Conservation (phyloP, 257 asterid species). For the Gentiana straminea region DNA sequence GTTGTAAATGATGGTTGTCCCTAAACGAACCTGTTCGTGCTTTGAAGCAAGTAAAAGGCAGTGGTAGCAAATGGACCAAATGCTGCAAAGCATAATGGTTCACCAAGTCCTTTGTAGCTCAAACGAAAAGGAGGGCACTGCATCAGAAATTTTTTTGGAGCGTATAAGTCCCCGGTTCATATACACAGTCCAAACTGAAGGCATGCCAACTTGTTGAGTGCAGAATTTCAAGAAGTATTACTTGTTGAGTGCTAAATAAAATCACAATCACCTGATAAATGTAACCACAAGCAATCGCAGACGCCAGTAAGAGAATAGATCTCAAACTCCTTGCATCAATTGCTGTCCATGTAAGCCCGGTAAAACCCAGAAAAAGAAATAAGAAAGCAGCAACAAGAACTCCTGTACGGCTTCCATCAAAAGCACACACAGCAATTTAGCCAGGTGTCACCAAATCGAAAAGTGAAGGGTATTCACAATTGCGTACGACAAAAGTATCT, state of each 20-base stretch:
- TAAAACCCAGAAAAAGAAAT: conserved; percentile 57
- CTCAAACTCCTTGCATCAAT: conserved; percentile 50
- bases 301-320: conserved; percentile 43
- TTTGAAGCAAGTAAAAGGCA: conserved; percentile 84
- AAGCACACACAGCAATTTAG: conserved; percentile 12
- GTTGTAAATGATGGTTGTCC: neutral
- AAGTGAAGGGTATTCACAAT: too few species aligned
- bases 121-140: conserved; percentile 95
- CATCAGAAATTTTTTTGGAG: conserved; percentile 5
- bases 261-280: conserved; percentile 56
- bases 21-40: conserved; percentile 39
- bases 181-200: neutral
- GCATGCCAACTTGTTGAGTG: neutral
- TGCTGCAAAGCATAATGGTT: conserved; percentile 89
- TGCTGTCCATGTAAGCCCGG: conserved; percentile 59
- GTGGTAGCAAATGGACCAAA: conserved; percentile 89
- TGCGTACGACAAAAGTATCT: too few species aligned
- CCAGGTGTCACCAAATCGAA: neutral
- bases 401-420: conserved; percentile 61
- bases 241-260: neutral
- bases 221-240: too few species aligned
- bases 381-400: conserved; percentile 48
- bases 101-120: conserved; percentile 83
- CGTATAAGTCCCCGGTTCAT: neutral
- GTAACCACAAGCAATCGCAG: conserved; percentile 66